A percentile compares a stretch with the other conserved stretches of the same genome.
Evolutionary conservation across 441 rosid species (phyloP).

Genomic region (Francoa sonchifolia): DNA sequence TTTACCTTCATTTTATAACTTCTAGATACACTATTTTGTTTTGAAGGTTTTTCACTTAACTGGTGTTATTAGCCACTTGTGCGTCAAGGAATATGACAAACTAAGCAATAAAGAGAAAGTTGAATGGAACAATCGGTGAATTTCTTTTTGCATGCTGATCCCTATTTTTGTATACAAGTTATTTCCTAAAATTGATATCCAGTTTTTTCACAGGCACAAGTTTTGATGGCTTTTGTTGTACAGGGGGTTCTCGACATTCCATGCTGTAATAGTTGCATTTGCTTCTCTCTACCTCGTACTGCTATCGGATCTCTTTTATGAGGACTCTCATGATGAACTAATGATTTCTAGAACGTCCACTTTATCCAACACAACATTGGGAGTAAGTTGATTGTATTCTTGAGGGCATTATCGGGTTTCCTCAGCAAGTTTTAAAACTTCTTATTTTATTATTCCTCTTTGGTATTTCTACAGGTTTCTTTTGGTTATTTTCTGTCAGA

Average conservation of each 20-base stretch:
- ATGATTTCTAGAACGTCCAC: constrained; percentile 37
- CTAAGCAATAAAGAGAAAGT: constrained; percentile 35
- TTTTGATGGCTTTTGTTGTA: constrained; percentile 7
- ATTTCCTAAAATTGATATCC: neutral
- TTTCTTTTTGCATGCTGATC: neutral
- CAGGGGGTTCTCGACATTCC: constrained; percentile 84
- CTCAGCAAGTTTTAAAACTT: neutral
- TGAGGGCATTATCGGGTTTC: neutral
- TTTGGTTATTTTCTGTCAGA: constrained; percentile 70
- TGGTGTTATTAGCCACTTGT: constrained; percentile 31
- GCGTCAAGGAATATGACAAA: constrained; percentile 41
- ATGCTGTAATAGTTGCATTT: constrained; percentile 48
- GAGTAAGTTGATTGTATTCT: constrained; percentile 32
- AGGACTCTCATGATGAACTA: constrained; percentile 31
- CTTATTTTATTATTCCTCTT: neutral
- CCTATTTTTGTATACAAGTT: neutral
- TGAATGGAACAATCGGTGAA: constrained; percentile 82
- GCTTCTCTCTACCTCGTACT: constrained; percentile 52
- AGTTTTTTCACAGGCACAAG: neutral
- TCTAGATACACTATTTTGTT: constrained; percentile 7
- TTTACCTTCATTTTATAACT: neutral
- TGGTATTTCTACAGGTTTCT: constrained; percentile 36
- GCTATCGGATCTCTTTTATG: constrained; percentile 46
- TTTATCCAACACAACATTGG: constrained; percentile 38
- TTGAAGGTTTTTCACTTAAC: constrained; percentile 61